These are phyloP conservation scores for Nematodospora anomalae DNA, from an alignment of 1,139 yeast species.

Conservation along the genomic window DNA sequence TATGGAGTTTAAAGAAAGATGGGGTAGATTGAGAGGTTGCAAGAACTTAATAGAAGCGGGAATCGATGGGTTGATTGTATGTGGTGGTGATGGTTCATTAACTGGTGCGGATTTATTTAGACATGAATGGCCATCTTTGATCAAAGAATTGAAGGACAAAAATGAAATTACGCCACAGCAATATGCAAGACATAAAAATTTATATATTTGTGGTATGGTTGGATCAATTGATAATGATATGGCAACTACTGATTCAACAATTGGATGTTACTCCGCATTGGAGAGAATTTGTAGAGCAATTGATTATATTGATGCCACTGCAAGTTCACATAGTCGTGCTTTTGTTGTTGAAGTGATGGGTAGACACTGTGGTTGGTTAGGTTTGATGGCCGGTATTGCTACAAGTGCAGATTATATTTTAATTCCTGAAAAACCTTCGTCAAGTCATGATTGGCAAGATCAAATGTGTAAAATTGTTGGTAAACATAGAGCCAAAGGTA, in stretches of 20 bases:
- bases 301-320: constrained; percentile 83
- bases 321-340: constrained; percentile 79
- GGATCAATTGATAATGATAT: constrained; percentile 85
- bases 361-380: constrained; percentile 87
- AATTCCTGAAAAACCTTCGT: constrained; percentile 77
- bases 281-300: constrained; percentile 77
- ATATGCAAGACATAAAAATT: constrained; percentile 51
- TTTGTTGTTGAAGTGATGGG: constrained; percentile 91
- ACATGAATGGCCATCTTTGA: constrained; percentile 75
- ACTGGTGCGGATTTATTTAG: constrained; percentile 83
- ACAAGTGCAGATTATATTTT: constrained; percentile 80
- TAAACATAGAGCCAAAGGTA: constrained; percentile 68
- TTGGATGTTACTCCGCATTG: constrained; percentile 76
- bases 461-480: constrained; percentile 65
- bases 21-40: constrained; percentile 68
- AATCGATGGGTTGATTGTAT: constrained; percentile 75
- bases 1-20: constrained; percentile 63
- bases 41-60: constrained; percentile 69
- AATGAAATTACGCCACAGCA: constrained; percentile 53
- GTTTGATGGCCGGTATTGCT: constrained; percentile 78
- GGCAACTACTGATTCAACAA: constrained; percentile 80
- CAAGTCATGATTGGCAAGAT: constrained; percentile 60
- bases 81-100: constrained; percentile 85
- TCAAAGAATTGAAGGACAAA: constrained; percentile 54
- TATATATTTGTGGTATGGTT: constrained; percentile 75